Evolutionary conservation across 805 yeast genomes (phyloP), one percentile per base, ranked within the genome.

Genomic region (Yamadazyma sp.): DNA sequence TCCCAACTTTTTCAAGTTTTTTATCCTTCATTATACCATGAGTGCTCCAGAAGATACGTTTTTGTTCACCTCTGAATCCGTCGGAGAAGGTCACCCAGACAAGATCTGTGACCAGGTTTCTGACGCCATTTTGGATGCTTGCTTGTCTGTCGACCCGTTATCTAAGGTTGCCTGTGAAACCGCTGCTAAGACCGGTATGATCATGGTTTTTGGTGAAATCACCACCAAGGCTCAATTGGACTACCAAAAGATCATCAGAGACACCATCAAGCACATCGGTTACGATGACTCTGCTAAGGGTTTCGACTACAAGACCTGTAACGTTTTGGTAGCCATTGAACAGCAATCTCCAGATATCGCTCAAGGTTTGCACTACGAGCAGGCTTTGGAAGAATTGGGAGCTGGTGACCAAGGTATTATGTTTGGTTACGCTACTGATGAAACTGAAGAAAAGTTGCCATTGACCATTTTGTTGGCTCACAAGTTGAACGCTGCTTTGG

Each of bases 381-480:
- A 83, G 73, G 95, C 85, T 40, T 75, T 93, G 50, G 99, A 93
- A 78, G 95, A 93, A 44, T 81, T 93, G 61, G 99, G 99, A 70
- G 99, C 99, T 51, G 99, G 99, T 82, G 99, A 93, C 76, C 99
- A 93, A 75, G 99, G 99, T 84, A 93, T 93, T 68, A 93, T 93
- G 99, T 93, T 93, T 65, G 99, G 99, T 71, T 93, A 93, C 71
- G 99, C 99, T 56, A 83, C 98, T 48, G 96, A 93, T 61, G 99
- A 93, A 78, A 90, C 99, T 56, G 95, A 91, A 64, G 98, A 93
- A 77, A 82, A 85, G 67, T 77, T 93, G 58, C 99, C 99, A 58
- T 80, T 93, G 73, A 93, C 99, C 55, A 80, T 93, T 49, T 71
- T 93, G 55, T 80, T 93, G 62, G 82, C 98, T 45, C 99, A 93